These are phyloP conservation scores for Diaporthe sp. DNA, from an alignment of 2,329 filamentous ascomycete species.

Conservation along the genomic window DNA sequence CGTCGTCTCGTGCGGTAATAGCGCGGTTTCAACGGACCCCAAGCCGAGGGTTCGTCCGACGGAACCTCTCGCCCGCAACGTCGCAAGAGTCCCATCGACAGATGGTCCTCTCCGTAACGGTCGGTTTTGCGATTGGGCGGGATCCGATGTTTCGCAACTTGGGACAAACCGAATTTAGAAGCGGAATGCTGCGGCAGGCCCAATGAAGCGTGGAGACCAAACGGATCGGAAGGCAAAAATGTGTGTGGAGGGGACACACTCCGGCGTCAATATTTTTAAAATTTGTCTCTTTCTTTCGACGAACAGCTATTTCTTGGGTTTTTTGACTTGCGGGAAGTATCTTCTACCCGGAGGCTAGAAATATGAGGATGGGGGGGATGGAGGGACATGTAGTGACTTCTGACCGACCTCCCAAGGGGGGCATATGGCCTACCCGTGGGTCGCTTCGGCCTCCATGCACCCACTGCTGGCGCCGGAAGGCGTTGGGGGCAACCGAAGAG, in stretches of 20 bases:
- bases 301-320: neutral
- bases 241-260: neutral
- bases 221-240: neutral
- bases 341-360: neutral
- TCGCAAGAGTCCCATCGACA: neutral
- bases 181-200: conserved; percentile 7
- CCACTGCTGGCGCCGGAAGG: too few relatives aligned
- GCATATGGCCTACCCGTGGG: neutral
- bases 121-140: conserved; percentile 10
- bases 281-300: neutral
- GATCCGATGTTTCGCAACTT: conserved; percentile 19
- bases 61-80: too few relatives aligned
- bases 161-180: conserved; percentile 1
- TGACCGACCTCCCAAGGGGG: neutral
- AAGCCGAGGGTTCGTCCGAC: conserved; percentile 16
- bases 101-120: neutral
- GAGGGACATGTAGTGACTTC: neutral
- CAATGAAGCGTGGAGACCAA: neutral
- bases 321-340: neutral
- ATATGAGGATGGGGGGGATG: neutral
- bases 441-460: too few relatives aligned
- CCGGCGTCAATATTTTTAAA: neutral
- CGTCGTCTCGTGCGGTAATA: conserved; percentile 10
- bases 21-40: conserved; percentile 15
- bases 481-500: too few relatives aligned